Evolutionary conservation across 2,329 filamentous ascomycete species (phyloP), one percentile per base, ranked within the genome.

Genomic region (Calonectria leucothoes): DNA sequence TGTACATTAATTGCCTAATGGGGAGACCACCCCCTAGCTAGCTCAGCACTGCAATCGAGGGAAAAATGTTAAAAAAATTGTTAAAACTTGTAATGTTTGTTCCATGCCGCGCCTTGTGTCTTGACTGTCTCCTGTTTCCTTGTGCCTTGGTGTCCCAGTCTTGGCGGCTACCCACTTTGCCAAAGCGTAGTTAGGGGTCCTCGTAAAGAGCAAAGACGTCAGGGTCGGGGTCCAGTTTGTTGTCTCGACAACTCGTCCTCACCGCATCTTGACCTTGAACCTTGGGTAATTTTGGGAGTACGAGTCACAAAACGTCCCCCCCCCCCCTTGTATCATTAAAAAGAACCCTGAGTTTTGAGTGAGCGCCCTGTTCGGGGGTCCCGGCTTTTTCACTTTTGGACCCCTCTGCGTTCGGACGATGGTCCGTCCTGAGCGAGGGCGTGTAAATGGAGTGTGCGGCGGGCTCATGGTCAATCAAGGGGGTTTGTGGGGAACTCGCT

Each of bases 31-130:
- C 72, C 74, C 74, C 71, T 75, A 49, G 76, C 79, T 78, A 80
- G 75, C 74, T 78, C 70, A 79, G 75, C 75, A 70, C 78, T 80
- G 77, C 77, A 81, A 78, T 71, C 76, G 78, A 80, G 79, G 79
- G 72, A 76, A 74, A 74, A 79, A 79, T 73, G 78, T 80, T 73
- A 77, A 80, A 80, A 29, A 45, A 45, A 45, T 23, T n/a, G 48
- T 39, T 55, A 25, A 70, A 70, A 6, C n/a, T 63, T 66, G 31
- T 51, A 48, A 42, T 17, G 39, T 52, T 14, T 17, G 39, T 52
- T 14, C 14, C 52, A 37, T 61, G 29, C 20, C 11, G n/a, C n/a
- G n/a, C n/a, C 27, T 48, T 42, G 66, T 75, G 45, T 27, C 23
- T 61, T 35, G 33, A 39, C 5, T n/a, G n/a, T n/a, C n/a, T n/a